Base-by-base conservation (phyloP, 352 stramenopile genomes). In the Phytophthora ohioensis region DNA sequence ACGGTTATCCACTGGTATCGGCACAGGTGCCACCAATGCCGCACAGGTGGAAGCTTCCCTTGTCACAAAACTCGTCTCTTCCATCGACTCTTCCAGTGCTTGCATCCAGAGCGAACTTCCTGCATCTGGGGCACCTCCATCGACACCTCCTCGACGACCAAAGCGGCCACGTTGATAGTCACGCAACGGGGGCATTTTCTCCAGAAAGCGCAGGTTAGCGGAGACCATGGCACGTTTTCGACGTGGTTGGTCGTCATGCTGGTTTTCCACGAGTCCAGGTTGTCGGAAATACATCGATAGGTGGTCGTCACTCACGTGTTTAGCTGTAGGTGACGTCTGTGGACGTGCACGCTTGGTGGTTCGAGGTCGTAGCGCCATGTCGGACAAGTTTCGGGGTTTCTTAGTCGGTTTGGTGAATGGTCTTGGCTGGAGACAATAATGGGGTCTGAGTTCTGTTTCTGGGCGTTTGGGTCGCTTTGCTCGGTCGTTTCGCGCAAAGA, bases 41-140 rank as follows among this genome's bases (percentile, higher is more conserved):
- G 75, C 80, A 41, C 73, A 56, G 4, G 74, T 67, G 5, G 75
- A 69, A 1, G 78, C 67, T 56, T 87, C 77, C 10, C 78, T 56
- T 0, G 80, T 87, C 41, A 90, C 79, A 54, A 93, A 91, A 66
- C 84, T 91, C 57, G 84, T 89, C 55, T 91, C 84, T 45, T 87
- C 75, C 64, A 93, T 84, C 2, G 82, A 85, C 46, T 88, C 78
- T 64, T 92, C 82, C 39, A 93, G 69, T 35, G 86, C 86, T 41
- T 72, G 58, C 71, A 93, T 86, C 72, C 84, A 85, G 41, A 84
- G 54, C 31, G 76, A 72, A 31, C 60, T 62, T 13, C 27, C 62
- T 17, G 52, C 67, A 32, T 76, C 62, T 5, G 79, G 71, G 0
- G 67, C 59, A 7, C 86, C 86, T 3, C 84, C 84, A 49, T 93